Conservation (phyloP, 2,329 filamentous ascomycete species). For the Beauveria asiatica region DNA sequence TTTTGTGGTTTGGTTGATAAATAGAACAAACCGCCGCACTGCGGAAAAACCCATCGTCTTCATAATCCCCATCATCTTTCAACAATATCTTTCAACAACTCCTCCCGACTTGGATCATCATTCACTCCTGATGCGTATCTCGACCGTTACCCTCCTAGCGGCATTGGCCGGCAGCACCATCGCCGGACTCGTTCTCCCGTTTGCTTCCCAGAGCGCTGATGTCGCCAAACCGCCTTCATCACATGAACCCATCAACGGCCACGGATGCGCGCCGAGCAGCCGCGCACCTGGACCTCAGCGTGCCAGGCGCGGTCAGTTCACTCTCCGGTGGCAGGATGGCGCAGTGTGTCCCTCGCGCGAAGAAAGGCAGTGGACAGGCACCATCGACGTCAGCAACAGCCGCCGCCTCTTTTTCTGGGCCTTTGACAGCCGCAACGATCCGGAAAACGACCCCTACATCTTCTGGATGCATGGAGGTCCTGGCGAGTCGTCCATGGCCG, state of each 20-base stretch:
- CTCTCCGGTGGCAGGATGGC: slow-evolving; percentile 11
- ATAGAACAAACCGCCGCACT: no score
- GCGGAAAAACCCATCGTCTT: not conserved
- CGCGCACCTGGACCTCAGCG: not conserved
- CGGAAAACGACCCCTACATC: slow-evolving; percentile 27
- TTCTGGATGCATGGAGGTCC: slow-evolving; percentile 36
- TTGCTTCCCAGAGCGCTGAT: not conserved
- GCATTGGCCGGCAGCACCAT: not conserved
- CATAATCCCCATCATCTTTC: no score
- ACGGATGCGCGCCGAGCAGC: not conserved
- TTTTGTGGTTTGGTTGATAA: no score
- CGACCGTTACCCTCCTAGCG: not conserved
- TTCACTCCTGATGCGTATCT: not conserved
- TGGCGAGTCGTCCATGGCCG: slow-evolving; percentile 13
- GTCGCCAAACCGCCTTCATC: not conserved
- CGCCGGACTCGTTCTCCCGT: not conserved
- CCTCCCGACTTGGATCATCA: not conserved
- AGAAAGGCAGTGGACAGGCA: slow-evolving; percentile 16
- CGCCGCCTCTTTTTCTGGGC: slow-evolving; percentile 19
- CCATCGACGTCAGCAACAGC: slow-evolving; percentile 15
- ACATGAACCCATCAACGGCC: not conserved
- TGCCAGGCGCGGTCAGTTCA: slow-evolving; percentile 13
- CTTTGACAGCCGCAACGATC: slow-evolving; percentile 19
- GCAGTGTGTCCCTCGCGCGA: slow-evolving; percentile 12
- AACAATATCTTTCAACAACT: no score